These are phyloP conservation scores for Arctium lappa DNA, from an alignment of 129 eudicot species.

Conservation along the genomic window DNA sequence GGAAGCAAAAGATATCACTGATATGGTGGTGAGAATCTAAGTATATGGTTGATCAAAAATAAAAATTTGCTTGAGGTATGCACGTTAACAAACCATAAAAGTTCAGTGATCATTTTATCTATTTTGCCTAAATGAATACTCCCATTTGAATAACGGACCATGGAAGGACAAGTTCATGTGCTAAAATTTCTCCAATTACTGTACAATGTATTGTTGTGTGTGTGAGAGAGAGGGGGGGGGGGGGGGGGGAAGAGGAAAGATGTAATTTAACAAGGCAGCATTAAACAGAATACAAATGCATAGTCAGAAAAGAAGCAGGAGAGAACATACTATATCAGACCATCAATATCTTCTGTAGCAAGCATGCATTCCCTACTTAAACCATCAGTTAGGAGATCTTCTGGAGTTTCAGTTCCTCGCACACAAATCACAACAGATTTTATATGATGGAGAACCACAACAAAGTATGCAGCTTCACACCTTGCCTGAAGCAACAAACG, in stretches of 20 bases:
- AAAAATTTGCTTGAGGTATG: background rate
- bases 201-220: too few relatives aligned
- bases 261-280: background rate
- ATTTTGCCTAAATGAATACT: background rate
- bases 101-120: background rate
- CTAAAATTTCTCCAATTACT: too few relatives aligned
- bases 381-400: constrained; percentile 75
- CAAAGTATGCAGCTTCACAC: constrained; percentile 74
- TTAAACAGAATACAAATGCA: background rate
- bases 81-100: background rate
- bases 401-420: constrained; percentile 84
- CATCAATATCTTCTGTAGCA: constrained; percentile 50
- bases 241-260: background rate
- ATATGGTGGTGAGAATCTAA: too few relatives aligned
- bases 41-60: background rate
- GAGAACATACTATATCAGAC: constrained; percentile 47
- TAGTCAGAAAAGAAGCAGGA: background rate
- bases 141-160: too few relatives aligned
- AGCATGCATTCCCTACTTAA: constrained; percentile 61
- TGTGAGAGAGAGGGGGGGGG: too few relatives aligned
- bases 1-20: background rate
- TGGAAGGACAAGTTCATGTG: too few relatives aligned
- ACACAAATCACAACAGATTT: constrained; percentile 60
- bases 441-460: constrained; percentile 56
- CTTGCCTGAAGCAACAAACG: constrained; percentile 34